Conservation (phyloP, 116 monocot genomes). For the Trichopus zeylanicus region DNA sequence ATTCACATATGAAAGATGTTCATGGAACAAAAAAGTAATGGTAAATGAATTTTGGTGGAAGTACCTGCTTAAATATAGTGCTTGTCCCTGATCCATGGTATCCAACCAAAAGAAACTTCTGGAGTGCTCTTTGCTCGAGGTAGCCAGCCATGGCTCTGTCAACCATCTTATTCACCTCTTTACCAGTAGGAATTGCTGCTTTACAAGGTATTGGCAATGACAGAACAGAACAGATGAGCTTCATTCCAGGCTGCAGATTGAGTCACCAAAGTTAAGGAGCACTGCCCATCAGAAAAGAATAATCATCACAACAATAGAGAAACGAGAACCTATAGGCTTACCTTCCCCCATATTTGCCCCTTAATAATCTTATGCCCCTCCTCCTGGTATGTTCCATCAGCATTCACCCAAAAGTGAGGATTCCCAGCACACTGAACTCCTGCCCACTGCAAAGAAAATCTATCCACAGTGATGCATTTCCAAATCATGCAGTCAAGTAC, state of each 20-base stretch:
- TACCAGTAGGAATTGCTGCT: slow-evolving; percentile 24
- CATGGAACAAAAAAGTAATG: background rate
- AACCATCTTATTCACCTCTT: slow-evolving; percentile 33
- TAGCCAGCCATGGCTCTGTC: slow-evolving; percentile 35
- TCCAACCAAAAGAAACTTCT: slow-evolving; percentile 86
- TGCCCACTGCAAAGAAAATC: background rate
- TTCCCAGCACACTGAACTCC: slow-evolving; percentile 92
- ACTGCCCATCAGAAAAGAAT: background rate
- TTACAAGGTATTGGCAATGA: slow-evolving; percentile 76
- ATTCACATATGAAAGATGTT: too few species aligned
- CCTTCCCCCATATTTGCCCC: slow-evolving; percentile 91
- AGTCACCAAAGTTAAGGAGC: background rate
- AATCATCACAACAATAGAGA: background rate
- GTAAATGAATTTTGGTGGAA: background rate
- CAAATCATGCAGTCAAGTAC: background rate
- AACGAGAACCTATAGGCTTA: slow-evolving; percentile 8
- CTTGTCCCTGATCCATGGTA: slow-evolving; percentile 69
- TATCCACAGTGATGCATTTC: background rate
- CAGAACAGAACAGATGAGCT: slow-evolving; percentile 72
- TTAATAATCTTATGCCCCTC: slow-evolving; percentile 92
- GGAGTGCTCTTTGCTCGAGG: slow-evolving; percentile 49
- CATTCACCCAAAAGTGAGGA: slow-evolving; percentile 98
- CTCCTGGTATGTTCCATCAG: slow-evolving; percentile 96
- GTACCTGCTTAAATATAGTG: slow-evolving; percentile 97
- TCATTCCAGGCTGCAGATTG: slow-evolving; percentile 64